Evolutionary conservation across 352 stramenopile species (phyloP), one percentile per base, ranked within the genome.

Genomic region (Globisporangium spinosum): DNA sequence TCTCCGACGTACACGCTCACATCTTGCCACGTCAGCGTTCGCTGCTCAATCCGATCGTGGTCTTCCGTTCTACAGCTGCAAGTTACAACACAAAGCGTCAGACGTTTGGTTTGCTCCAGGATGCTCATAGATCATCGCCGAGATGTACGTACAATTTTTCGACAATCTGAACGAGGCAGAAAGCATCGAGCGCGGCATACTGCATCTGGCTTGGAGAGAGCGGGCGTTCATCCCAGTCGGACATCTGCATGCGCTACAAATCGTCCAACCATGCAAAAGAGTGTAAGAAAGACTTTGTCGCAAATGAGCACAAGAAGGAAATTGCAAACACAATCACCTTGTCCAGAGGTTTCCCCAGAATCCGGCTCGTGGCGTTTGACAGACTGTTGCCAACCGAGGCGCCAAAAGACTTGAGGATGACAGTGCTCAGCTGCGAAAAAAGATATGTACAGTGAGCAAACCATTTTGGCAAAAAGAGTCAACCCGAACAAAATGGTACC

Each of bases 161-260:
- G n/a, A 73, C 73, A 34, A 91, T 89, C 66, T 86, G 75, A 20
- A 91, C 68, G 20, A 93, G 72, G 27, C 79, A 89, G 51, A 75
- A 82, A 0, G 85, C 85, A 59, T 93, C 85, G 15, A 93, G 67
- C 1, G 85, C 82, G 3, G 85, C 82, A 54, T 93, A 93, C 2
- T 80, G 65, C 20, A 78, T 60, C 68, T 93, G 85, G 15, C 59
- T 61, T 25, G 61, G 55, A 2, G 81, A 84, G 15, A 93, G 69
- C 2, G 85, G 85, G 17, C 85, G 82, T 0, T 71, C 69, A 40
- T 90, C 77, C 80, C 82, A 90, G 51, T 90, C 87, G 0, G 82
- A 90, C 38, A 90, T 74, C 75, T 90, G 82, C 82, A 90, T 90
- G 53, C 74, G 71, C 82, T 71, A 54, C 23, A 38, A 38, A 61